A percentile compares a stretch with the other conserved stretches of the same genome.
Conservation (phyloP, 2,329 filamentous ascomycete genomes). For the Helicocarpus griseus region DNA sequence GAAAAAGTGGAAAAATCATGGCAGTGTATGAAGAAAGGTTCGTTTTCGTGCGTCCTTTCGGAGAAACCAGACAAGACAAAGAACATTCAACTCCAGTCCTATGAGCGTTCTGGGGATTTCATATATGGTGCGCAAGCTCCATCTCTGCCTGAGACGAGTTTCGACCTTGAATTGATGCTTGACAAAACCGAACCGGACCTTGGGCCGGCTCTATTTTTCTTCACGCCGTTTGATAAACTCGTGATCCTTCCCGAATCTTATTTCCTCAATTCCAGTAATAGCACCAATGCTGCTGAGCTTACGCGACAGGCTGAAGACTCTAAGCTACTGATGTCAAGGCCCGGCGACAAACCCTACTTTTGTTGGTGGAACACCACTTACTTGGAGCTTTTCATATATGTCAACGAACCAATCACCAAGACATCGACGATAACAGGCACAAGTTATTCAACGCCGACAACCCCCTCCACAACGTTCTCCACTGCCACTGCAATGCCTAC, state of each 20-base stretch:
- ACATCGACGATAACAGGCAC: neutral
- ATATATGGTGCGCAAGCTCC: conserved; percentile 56
- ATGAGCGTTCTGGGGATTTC: conserved; percentile 32
- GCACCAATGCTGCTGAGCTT: conserved; percentile 14
- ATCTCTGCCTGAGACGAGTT: conserved; percentile 31
- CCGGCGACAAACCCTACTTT: conserved; percentile 57
- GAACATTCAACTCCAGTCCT: conserved; percentile 30
- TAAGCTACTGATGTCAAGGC: conserved; percentile 29
- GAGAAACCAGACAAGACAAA: conserved; percentile 17
- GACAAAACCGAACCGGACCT: conserved; percentile 47
- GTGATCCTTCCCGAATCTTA: conserved; percentile 42
- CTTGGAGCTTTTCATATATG: conserved; percentile 58
- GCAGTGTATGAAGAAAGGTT: conserved; percentile 37
- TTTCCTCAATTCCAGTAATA: conserved; percentile 15
- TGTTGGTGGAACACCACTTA: conserved; percentile 61
- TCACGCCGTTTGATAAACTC: conserved; percentile 53
- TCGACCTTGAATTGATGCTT: conserved; percentile 44
- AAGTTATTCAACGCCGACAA: conserved; percentile 10
- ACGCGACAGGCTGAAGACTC: conserved; percentile 17
- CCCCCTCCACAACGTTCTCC: conserved; percentile 13
- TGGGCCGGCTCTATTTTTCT: conserved; percentile 57
- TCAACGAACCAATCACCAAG: conserved; percentile 26
- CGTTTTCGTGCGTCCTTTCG: conserved; percentile 12
- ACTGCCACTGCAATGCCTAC: conserved; percentile 9
- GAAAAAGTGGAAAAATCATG: conserved; percentile 39